These are phyloP conservation scores for Orobanche coerulescens DNA, from an alignment of 257 asterid genomes.

Conservation along the genomic window DNA sequence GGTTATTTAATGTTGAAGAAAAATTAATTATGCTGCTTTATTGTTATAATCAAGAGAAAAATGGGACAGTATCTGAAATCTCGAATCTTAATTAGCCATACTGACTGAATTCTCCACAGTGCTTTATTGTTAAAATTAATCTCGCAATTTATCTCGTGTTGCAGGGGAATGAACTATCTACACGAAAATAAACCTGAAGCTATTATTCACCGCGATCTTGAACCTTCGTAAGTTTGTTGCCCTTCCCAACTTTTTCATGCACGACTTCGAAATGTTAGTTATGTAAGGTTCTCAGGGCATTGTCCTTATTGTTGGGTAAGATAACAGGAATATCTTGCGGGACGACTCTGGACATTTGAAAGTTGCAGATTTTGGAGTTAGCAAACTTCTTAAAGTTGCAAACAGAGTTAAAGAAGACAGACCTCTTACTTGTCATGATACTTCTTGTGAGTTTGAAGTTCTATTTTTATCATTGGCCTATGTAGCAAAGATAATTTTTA, in stretches of 20 bases:
- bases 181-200: slow-evolving; percentile 81
- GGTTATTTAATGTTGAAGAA: background rate
- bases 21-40: background rate
- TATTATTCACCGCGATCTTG: slow-evolving; percentile 88
- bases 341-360: slow-evolving; percentile 95
- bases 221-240: slow-evolving; percentile 73
- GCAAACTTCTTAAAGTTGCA: slow-evolving; percentile 77
- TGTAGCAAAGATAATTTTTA: too few species aligned
- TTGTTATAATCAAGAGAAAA: background rate
- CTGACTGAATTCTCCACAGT: background rate
- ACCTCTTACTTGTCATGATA: slow-evolving; percentile 40
- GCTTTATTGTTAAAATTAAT: background rate
- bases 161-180: slow-evolving; percentile 94
- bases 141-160: slow-evolving; percentile 20
- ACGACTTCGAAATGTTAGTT: background rate
- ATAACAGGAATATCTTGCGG: slow-evolving; percentile 80
- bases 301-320: slow-evolving; percentile 18
- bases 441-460: slow-evolving; percentile 63
- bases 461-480: background rate
- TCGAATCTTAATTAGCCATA: background rate
- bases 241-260: background rate
- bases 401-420: slow-evolving; percentile 64
- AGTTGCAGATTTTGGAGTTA: slow-evolving; percentile 94
- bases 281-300: slow-evolving; percentile 19
- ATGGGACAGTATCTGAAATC: background rate